phyloP scores from a whole-genome alignment of 257 asterid species.

The Agastache rugosa region DNA sequence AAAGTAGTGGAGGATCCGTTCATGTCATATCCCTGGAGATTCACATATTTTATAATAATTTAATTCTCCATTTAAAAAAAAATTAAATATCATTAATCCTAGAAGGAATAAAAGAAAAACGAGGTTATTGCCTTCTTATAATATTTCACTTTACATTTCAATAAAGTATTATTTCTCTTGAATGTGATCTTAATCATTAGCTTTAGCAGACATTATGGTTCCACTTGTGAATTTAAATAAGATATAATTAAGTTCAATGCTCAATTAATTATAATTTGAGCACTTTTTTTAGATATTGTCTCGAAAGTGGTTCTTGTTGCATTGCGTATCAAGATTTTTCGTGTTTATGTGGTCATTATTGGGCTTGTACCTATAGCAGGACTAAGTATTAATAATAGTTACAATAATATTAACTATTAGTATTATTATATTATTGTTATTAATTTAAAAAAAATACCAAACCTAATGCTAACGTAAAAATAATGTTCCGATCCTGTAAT shows the following conservation, averaged over 20 bases:
- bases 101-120: background rate
- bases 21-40: conserved; percentile 44
- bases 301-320: conserved; percentile 2
- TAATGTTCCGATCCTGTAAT: too few species aligned
- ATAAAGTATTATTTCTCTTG: conserved; percentile 12
- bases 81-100: conserved; percentile 12
- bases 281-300: conserved; percentile 25
- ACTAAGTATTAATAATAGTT: too few species aligned
- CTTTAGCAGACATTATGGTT: background rate
- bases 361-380: background rate
- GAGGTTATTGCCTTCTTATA: conserved; percentile 11
- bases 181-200: background rate
- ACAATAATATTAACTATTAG: too few species aligned
- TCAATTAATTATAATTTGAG: background rate
- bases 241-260: conserved; percentile 1
- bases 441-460: too few species aligned
- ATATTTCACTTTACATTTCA: conserved; percentile 17
- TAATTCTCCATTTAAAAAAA: conserved; percentile 6
- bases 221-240: conserved; percentile 14
- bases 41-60: conserved; percentile 27
- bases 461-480: too few species aligned
- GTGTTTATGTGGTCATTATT: background rate
- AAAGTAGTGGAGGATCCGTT: conserved; percentile 46
- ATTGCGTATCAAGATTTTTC: background rate
- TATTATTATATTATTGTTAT: too few species aligned